Evolutionary conservation across 305 asterid species (phyloP), one percentile per base, ranked within the genome.

Genomic region (Fraxinus sp.): DNA sequence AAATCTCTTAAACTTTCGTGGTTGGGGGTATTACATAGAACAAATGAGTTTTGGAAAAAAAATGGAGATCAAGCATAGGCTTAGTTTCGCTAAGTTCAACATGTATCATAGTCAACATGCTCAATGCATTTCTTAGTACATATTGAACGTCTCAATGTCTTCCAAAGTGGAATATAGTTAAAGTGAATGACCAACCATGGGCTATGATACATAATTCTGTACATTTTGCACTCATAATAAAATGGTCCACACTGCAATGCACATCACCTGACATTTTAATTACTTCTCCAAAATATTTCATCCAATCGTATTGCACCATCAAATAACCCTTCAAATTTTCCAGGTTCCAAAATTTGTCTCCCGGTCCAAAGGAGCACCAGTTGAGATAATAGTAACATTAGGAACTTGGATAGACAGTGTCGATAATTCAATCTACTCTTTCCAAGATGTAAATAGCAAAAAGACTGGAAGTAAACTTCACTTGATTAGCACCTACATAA

Each of bases 381-480:
- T 75, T 80, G 41, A 28, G 77, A 66, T 10, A 24, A 28, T 66
- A 1, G 74, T 4, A 66, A 66, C 37, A 66, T 3, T 28, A 66
- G 74, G 32, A 66, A 66, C 74, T 66, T 66, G 9, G 18, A 24
- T 26, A 66, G n/a, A 66, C n/a, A 24, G 4, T 59, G 30, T 24
- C n/a, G 14, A 64, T 7, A 6, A 66, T 66, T 66, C 37, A 66
- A 66, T 3, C 36, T 5, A 66, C 20, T 66, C 36, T 66, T 66
- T 66, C 74, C 37, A 66, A 66, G 18, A 66, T 26, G 74, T 11
- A 66, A 6, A 49, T 14, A 37, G 73, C 72, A 78, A 81, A n/a
- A 84, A 86, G 81, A 11, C 33, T 64, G 37, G 78, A 77, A 79
- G 82, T 28, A 16, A 18, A 10, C 66, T 77, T 37, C 68, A 76